These are phyloP conservation scores for Papilionanthe hybrid DNA, from an alignment of 116 monocot species.

Conservation along the genomic window DNA sequence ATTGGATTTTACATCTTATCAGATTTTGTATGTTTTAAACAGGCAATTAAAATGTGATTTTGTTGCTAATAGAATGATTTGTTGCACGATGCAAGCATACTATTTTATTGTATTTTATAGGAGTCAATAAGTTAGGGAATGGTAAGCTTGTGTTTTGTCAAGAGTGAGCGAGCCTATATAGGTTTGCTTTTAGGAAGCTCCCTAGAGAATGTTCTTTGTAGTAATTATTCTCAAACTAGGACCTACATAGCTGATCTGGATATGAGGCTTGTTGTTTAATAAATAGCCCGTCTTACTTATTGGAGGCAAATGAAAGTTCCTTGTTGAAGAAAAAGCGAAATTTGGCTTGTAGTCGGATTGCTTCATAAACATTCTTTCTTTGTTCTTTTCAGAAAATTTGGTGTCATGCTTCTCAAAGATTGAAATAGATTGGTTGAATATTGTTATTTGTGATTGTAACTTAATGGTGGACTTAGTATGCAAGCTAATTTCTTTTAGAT, in stretches of 20 bases:
- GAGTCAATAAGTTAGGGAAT: too few species aligned
- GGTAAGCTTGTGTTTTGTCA: too few species aligned
- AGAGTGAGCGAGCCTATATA: neutral
- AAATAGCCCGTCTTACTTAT: neutral
- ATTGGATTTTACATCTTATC: too few species aligned
- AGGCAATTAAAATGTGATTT: too few species aligned
- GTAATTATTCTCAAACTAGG: neutral
- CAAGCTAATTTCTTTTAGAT: constrained; percentile 21
- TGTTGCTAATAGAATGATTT: too few species aligned
- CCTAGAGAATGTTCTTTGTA: neutral
- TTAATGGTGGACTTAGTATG: neutral
- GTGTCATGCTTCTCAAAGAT: neutral
- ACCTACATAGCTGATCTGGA: neutral
- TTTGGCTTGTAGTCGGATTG: too few species aligned
- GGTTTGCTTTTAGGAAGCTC: neutral
- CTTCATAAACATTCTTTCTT: neutral
- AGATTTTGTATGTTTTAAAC: too few species aligned
- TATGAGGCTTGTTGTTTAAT: too few species aligned
- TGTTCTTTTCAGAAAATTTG: neutral
- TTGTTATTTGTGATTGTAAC: neutral
- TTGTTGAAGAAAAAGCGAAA: neutral
- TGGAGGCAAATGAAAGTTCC: neutral
- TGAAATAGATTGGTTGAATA: neutral
- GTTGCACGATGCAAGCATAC: too few species aligned
- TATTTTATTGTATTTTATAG: too few species aligned